A percentile compares a stretch with the other conserved stretches of the same genome.
phyloP scores from a whole-genome alignment of 208 protist genomes.

The Naegleria fowleri region DNA sequence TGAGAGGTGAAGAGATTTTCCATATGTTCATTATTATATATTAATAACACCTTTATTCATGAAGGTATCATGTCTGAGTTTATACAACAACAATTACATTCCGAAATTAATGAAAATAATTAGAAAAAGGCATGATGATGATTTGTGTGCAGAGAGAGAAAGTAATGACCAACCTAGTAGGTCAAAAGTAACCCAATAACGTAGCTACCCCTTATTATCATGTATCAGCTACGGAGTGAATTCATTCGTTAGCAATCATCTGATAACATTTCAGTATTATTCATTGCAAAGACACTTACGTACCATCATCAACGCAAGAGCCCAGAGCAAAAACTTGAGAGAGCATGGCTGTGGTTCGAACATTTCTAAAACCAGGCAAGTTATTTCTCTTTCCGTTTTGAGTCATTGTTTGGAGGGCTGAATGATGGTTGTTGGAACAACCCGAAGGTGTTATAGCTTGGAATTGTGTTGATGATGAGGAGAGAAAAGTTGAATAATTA shows the following conservation, averaged over 20 bases:
- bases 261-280: not conserved
- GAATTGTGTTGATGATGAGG: not conserved
- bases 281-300: not conserved
- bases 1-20: too few species aligned
- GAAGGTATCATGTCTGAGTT: too few species aligned
- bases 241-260: conserved; percentile 2
- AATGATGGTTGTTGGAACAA: not conserved
- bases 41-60: too few species aligned
- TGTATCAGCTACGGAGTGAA: too few species aligned
- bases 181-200: too few species aligned
- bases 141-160: too few species aligned
- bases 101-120: too few species aligned
- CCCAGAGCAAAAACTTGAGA: not conserved
- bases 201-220: too few species aligned
- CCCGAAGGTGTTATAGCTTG: not conserved
- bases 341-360: not conserved
- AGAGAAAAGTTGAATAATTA: not conserved
- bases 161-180: too few species aligned
- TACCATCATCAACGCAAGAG: not conserved
- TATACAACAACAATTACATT: too few species aligned
- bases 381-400: not conserved
- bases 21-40: too few species aligned
- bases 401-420: not conserved
- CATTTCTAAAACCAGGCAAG: not conserved
- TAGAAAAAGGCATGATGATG: too few species aligned